phyloP scores from a whole-genome alignment of 2,329 filamentous ascomycete genomes.

The Nigrospora osmanthi region DNA sequence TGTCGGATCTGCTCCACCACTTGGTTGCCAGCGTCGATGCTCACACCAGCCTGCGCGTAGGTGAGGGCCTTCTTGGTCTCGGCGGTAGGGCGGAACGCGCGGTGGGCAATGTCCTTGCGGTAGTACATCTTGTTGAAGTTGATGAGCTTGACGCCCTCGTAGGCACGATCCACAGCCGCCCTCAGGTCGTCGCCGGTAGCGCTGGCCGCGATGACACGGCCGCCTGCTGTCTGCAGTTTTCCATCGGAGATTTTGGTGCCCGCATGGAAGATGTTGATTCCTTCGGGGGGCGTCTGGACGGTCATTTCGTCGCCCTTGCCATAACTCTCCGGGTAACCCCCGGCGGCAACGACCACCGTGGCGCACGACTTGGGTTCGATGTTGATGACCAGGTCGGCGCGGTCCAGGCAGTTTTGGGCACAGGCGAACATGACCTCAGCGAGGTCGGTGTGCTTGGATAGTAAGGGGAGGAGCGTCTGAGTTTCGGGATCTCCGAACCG shows the following conservation, averaged over 20 bases:
- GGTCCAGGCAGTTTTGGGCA: constrained; percentile 64
- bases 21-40: constrained; percentile 87
- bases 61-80: constrained; percentile 56
- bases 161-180: constrained; percentile 81
- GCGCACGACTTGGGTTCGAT: constrained; percentile 67
- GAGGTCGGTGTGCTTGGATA: constrained; percentile 54
- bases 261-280: constrained; percentile 81
- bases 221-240: constrained; percentile 70
- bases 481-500: constrained; percentile 90
- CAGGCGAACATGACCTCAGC: constrained; percentile 86
- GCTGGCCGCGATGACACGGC: constrained; percentile 89
- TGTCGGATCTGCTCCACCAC: constrained; percentile 89
- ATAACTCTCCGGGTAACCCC: constrained; percentile 83
- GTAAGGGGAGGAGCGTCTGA: constrained; percentile 47
- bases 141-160: constrained; percentile 72
- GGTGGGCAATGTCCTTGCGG: constrained; percentile 85
- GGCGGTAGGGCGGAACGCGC: constrained; percentile 47
- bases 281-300: constrained; percentile 34
- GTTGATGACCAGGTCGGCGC: constrained; percentile 49
- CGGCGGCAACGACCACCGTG: constrained; percentile 89
- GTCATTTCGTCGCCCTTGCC: constrained; percentile 63
- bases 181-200: constrained; percentile 67
- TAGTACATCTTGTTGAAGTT: constrained; percentile 86
- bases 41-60: constrained; percentile 88
- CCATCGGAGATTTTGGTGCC: constrained; percentile 64